phyloP scores from a whole-genome alignment of 306 rosid species.

The Pterocarpus macrocarpus region DNA sequence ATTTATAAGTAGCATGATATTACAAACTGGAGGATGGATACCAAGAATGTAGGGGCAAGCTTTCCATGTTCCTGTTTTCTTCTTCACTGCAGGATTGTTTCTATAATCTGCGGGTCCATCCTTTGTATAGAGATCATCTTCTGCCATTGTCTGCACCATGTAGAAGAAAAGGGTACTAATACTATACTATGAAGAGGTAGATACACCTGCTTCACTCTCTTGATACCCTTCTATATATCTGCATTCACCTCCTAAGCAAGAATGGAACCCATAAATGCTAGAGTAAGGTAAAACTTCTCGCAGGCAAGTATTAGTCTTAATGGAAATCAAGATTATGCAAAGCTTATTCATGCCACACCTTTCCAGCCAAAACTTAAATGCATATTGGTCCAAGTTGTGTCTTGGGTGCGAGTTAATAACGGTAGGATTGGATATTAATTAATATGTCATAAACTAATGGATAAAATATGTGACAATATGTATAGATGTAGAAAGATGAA shows the following conservation, averaged over 20 bases:
- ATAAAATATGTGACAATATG: too few relatives aligned
- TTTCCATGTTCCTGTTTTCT: slow-evolving; percentile 4
- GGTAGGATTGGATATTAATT: too few relatives aligned
- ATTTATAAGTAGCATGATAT: not conserved
- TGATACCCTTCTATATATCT: not conserved
- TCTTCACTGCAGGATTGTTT: not conserved
- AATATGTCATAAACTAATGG: too few relatives aligned
- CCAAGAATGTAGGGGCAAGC: slow-evolving; percentile 12
- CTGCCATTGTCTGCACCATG: not conserved
- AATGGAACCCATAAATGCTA: not conserved
- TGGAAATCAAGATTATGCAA: too few relatives aligned
- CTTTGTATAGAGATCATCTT: not conserved
- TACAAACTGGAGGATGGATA: not conserved
- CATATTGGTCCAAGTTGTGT: too few relatives aligned
- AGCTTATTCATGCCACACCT: too few relatives aligned
- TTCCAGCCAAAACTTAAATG: too few relatives aligned
- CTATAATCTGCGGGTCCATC: not conserved
- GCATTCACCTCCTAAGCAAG: too few relatives aligned
- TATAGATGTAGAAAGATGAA: too few relatives aligned
- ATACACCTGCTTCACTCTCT: not conserved
- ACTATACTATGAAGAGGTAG: not conserved
- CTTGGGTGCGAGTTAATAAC: too few relatives aligned
- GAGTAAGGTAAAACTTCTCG: too few relatives aligned
- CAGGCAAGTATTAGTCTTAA: too few relatives aligned
- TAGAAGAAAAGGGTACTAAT: not conserved